Percentiles rank a stretch among this genome's conserved stretches.
phyloP scores from a whole-genome alignment of 1,284 basidiomycete genomes.

The Papiliotrema fonsecae region DNA sequence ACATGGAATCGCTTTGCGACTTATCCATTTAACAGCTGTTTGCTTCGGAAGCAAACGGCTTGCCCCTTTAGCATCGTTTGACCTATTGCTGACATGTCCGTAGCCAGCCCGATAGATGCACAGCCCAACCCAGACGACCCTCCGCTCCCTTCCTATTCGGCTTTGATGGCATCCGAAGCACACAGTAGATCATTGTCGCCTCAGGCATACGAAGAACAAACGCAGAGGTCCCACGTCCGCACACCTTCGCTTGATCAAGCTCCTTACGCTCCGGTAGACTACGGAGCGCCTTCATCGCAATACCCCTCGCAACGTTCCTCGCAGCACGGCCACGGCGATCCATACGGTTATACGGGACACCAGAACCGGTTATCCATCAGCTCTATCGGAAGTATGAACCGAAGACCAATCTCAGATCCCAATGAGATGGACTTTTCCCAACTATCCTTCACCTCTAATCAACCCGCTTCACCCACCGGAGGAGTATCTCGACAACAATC shows the following conservation, averaged over 20 bases:
- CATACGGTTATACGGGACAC: background rate
- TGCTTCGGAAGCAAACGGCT: too few relatives aligned
- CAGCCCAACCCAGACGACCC: slow-evolving; percentile 20
- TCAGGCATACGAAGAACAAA: slow-evolving; percentile 10
- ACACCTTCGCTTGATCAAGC: slow-evolving; percentile 16
- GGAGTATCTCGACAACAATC: slow-evolving; percentile 15
- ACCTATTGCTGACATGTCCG: too few relatives aligned
- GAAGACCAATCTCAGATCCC: slow-evolving; percentile 36
- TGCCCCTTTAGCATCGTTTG: too few relatives aligned
- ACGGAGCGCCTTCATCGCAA: slow-evolving; percentile 23
- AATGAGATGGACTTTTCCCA: slow-evolving; percentile 35
- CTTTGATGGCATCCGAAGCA: slow-evolving; percentile 29
- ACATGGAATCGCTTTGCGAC: too few relatives aligned
- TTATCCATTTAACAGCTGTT: too few relatives aligned
- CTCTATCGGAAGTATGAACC: slow-evolving; percentile 15
- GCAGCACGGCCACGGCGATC: background rate
- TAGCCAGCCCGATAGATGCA: background rate
- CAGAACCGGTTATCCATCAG: slow-evolving; percentile 23
- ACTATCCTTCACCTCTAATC: slow-evolving; percentile 24
- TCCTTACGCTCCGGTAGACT: slow-evolving; percentile 42
- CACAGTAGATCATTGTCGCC: slow-evolving; percentile 18
- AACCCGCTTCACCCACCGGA: slow-evolving; percentile 9
- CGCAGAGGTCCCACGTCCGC: background rate
- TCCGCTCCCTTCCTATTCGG: slow-evolving; percentile 33
- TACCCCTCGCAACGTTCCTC: slow-evolving; percentile 11